Base-by-base conservation (phyloP, 164 flowering plant species). In the Berberis vulgaris region DNA sequence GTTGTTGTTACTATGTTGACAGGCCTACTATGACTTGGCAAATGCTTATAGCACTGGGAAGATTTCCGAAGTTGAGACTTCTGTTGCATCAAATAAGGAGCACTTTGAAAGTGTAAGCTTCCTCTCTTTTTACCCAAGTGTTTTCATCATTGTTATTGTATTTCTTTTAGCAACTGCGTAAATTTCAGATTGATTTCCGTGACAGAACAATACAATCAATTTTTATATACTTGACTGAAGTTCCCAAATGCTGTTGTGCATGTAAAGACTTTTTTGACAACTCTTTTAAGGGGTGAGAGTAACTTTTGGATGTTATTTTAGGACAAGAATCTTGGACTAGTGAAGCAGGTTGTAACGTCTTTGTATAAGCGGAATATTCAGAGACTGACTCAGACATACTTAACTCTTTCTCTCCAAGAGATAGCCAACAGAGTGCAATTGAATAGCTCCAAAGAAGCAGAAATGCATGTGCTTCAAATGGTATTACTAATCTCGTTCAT, bases 381-480 rank as follows among this genome's bases (percentile, higher is more conserved):
- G 81, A 83, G 96, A 76, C 72, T 95, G 76, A 95, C 97, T 43
- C 99, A 89, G 71, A 91, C 89, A 60, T 95, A 95, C 79, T 72
- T 95, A 76, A 95, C 99, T 65, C 84, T 95, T 42, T 95, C 97
- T 50, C 90, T 95, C 41, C 85, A 89, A 82, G 97, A 91, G 75
- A 95, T 95, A 45, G 97, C 97, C 58, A 84, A 72, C 77, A 78
- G 82, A 7, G 97, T 86, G 65, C 85, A 86, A 69, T 78, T 91
- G 47, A 83, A 71, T 70, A 75, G 87, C 49, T 71, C 99, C 7
- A 91, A 91, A 77, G 96, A 91, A 67, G 99, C 97, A n/a, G 99
- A 91, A 75, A 83, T 89, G 96, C 96, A 84, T 79, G 97, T 95
- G 50, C 97, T 95, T 75, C 94, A 91, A 79, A 95, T 95, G 99